Percentiles rank a stretch among this genome's conserved stretches.
These are phyloP conservation scores for Zoysia pacifica DNA, from an alignment of 176 grass and related monocot genomes.

Conservation along the genomic window DNA sequence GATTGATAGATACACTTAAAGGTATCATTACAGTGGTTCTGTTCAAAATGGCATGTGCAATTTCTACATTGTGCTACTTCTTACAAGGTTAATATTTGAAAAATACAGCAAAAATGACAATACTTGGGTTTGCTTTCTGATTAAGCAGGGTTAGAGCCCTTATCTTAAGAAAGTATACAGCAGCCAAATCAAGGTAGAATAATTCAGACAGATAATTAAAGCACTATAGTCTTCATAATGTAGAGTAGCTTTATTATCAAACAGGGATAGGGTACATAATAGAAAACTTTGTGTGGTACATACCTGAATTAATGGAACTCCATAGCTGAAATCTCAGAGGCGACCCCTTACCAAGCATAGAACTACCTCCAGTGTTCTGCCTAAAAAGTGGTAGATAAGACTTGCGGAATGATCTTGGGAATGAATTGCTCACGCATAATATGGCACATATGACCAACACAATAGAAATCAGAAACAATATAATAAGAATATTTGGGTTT, in stretches of 20 bases:
- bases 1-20: background rate
- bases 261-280: background rate
- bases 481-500: slow-evolving; percentile 71
- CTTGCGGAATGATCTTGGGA: slow-evolving; percentile 78
- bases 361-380: slow-evolving; percentile 53
- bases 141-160: slow-evolving; percentile 5
- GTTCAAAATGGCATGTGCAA: background rate
- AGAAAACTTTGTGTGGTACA: background rate
- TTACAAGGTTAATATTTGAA: slow-evolving; percentile 12
- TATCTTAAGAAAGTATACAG: background rate
- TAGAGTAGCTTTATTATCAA: background rate
- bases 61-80: background rate
- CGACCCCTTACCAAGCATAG: slow-evolving; percentile 53
- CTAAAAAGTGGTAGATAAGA: slow-evolving; percentile 82
- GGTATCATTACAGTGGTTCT: slow-evolving; percentile 6
- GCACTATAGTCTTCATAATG: background rate
- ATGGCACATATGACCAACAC: slow-evolving; percentile 69
- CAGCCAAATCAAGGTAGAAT: slow-evolving; percentile 12
- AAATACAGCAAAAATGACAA: slow-evolving; percentile 11
- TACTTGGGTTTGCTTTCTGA: slow-evolving; percentile 20
- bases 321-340: slow-evolving; percentile 85
- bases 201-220: background rate
- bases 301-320: slow-evolving; percentile 86
- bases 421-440: slow-evolving; percentile 63
- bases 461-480: slow-evolving; percentile 71